Evolutionary conservation across 225 moss, liverwort and hornwort species (phyloP), one percentile per base, ranked within the genome.

Genomic region (Pseudisothecium myosuroides): DNA sequence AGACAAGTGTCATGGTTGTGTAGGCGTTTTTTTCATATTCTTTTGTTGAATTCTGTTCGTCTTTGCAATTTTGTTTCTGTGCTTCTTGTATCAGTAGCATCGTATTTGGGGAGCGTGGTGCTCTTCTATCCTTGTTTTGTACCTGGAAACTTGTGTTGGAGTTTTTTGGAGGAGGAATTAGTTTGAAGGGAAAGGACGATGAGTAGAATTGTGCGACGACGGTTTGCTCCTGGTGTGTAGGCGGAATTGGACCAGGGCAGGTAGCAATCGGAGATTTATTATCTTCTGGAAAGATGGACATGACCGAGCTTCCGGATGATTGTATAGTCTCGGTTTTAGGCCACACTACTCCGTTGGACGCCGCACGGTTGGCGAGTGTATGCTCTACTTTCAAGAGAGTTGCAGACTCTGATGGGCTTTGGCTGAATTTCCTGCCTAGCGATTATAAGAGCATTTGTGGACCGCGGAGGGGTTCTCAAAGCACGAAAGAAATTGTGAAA

Each of bases 271-370:
- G 72, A 71, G 81, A 34, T 52, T 87, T 19, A 16, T 59, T 36
- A n/a, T 85, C 24, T 65, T 76, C 39, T 72, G 83, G 78, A 23
- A 88, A 72, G 83, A 94, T 92, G 94, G 84, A 87, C 72, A 77
- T 98, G 82, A 92, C 83, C 49, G 90, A 95, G 26, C 92, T 98
- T 86, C 98, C 98, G 0, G 93, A 94, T 58, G 98, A 98, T 85
- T 97, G 97, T 86, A 86, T 97, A 27, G 87, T 83, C 17, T 83
- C 90, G 32, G 94, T 98, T 58, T 84, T 98, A 20, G 79, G 95
- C 52, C 92, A 91, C 80, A 95, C 98, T 22, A 94, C 93, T 34
- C 95, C 92, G 34, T 88, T 90, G 92, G 95, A 98, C 76, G 94
- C 88, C 31, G 83, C 91, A 37, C 94, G 96, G 80, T 64, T 98